phyloP scores from a whole-genome alignment of 108 stramenopile genomes.

The Cyclostephanos invisitatus region DNA sequence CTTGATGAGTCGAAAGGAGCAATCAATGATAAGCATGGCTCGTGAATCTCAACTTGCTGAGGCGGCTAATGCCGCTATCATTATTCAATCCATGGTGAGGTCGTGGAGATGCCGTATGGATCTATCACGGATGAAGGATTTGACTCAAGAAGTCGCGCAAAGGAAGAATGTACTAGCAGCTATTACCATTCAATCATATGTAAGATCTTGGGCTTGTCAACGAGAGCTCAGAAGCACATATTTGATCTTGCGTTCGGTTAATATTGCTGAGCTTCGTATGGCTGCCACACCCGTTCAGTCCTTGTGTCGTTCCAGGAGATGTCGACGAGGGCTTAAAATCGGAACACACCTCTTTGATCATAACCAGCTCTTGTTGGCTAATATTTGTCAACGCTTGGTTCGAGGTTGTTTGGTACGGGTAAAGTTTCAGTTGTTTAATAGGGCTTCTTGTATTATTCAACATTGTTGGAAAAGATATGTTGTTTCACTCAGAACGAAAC shows the following conservation, averaged over 20 bases:
- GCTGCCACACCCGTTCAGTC: not conserved
- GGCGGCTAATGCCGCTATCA: not conserved
- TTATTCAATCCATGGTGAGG: conserved; percentile 6
- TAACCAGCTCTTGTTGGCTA: not conserved
- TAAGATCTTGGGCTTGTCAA: not conserved
- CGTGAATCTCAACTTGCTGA: not conserved
- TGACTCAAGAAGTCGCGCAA: not conserved
- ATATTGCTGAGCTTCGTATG: not conserved
- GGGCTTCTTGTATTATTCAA: conserved; percentile 41
- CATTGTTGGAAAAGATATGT: conserved; percentile 30
- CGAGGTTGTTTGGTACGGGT: conserved; percentile 16
- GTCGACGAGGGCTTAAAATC: not conserved
- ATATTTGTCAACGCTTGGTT: conserved; percentile 27
- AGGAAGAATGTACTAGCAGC: not conserved
- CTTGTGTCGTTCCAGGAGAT: not conserved
- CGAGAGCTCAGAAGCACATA: not conserved
- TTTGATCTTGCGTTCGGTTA: not conserved
- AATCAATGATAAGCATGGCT: not conserved
- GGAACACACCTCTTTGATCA: not conserved
- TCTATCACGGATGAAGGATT: not conserved
- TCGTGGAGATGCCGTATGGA: not conserved
- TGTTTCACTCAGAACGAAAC: conserved; percentile 11
- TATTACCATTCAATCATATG: not conserved
- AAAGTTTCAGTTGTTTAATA: not conserved
- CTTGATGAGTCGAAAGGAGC: not conserved